A percentile compares a stretch with the other conserved stretches of the same genome.
Evolutionary conservation across 176 grass and related monocot genomes (phyloP).

Genomic region (Miscanthus lutarioriparius): DNA sequence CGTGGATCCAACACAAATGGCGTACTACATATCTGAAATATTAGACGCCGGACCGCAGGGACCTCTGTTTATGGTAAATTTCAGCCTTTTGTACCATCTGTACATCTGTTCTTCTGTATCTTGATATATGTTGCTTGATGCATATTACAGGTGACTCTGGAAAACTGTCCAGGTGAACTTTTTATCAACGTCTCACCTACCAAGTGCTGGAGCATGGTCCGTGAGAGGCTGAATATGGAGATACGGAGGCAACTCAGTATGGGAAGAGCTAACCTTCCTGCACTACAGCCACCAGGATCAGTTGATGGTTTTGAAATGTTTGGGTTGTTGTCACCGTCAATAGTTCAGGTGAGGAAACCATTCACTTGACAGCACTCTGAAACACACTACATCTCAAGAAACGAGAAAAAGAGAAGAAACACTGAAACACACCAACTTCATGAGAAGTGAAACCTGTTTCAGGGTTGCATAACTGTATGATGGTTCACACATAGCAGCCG

Average conservation of each 20-base stretch:
- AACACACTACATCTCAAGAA: neutral
- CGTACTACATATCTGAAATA: constrained; percentile 87
- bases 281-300: constrained; percentile 84
- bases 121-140: constrained; percentile 30
- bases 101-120: constrained; percentile 33
- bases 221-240: constrained; percentile 85
- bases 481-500: too few species aligned
- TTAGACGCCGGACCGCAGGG: constrained; percentile 69
- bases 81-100: constrained; percentile 11
- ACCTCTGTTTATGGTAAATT: constrained; percentile 84
- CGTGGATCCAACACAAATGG: constrained; percentile 73
- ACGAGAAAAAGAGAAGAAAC: neutral
- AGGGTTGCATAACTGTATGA: constrained; percentile 4
- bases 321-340: constrained; percentile 57
- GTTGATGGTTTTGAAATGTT: constrained; percentile 94
- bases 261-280: constrained; percentile 61
- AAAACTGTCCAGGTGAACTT: constrained; percentile 72
- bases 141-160: constrained; percentile 71
- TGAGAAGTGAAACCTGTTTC: neutral
- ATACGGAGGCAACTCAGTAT: constrained; percentile 67
- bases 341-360: constrained; percentile 55
- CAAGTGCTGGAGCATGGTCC: constrained; percentile 91
- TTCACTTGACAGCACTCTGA: constrained; percentile 9
- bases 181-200: constrained; percentile 65
- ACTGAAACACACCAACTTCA: neutral